These are phyloP conservation scores for Apiotrichum domesticum DNA, from an alignment of 1,284 basidiomycete species.

Conservation along the genomic window DNA sequence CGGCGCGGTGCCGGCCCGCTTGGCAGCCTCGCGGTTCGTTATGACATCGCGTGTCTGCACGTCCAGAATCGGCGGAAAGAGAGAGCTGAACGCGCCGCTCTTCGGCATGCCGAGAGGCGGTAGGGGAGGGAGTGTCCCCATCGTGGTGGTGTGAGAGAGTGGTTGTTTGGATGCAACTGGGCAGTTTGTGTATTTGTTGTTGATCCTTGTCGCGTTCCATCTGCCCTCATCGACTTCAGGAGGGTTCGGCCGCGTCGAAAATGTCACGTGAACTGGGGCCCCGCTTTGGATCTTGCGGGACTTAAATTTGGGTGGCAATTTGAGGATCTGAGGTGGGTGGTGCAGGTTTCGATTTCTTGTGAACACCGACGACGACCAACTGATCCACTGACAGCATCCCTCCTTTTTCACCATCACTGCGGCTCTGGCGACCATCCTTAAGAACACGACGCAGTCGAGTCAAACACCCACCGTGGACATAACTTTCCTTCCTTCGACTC, in stretches of 20 bases:
- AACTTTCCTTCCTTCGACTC: neutral
- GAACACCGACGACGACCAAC: no score
- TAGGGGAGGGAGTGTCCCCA: neutral
- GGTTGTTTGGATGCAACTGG: neutral
- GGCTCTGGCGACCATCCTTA: no score
- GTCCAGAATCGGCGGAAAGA: constrained; percentile 2
- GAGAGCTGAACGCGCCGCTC: neutral
- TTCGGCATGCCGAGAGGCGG: neutral
- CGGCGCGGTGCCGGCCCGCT: neutral
- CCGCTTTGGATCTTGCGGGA: neutral
- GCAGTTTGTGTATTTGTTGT: neutral
- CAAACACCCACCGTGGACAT: no score
- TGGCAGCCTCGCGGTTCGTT: neutral
- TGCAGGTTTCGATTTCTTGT: no score
- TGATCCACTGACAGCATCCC: no score
- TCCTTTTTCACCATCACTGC: no score
- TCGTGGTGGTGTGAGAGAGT: neutral
- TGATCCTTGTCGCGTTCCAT: neutral
- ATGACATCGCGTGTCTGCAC: neutral
- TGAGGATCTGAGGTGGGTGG: neutral
- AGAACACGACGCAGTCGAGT: no score
- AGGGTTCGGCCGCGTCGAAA: no score
- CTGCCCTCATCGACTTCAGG: neutral
- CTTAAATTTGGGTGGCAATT: constrained; percentile 1
- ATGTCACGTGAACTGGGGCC: neutral